Base-by-base conservation (phyloP, 192 early-diverging fungal genomes). In the Coemansia sp. region DNA sequence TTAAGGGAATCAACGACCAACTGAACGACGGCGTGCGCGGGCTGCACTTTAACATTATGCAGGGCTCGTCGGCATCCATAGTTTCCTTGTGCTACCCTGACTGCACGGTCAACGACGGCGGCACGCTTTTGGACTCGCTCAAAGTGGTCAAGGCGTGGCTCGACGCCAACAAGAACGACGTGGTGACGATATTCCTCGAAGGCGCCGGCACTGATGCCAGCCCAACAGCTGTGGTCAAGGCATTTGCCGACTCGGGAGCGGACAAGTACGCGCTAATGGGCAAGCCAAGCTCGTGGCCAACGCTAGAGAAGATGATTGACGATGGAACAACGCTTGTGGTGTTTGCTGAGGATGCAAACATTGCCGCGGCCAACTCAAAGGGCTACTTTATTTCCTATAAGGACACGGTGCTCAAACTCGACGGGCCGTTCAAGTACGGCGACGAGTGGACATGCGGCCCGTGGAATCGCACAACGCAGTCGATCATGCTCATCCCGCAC, bases 131-230 rank as follows among this genome's bases (percentile, higher is more conserved):
- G 53, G 66, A 65, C 21, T 67, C 72, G 50, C 55, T 81, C 15
- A 68, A 56, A n/a, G 54, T 56, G 37, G 69, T 81, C 9, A 75
- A 74, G 59, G 10, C 36, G 5, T 81, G 78, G 78, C 42, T 81
- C 25, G 72, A 81, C 46, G 25, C 40, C 49, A 81, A 81, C 34
- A 28, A 44, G 44, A 68, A 68, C 51, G 72, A 81, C 21, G 78
- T 81, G 40, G 68, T 81, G 21, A 75, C 78, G 2, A 70, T 81
- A 15, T 81, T 81, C 40, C 69, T 81, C 3, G 78, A 81, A 50
- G 66, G 69, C 51, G 31, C 23, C 0, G 52, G 15, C 31, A 68
- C 65, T 6, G 60, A 53, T 22, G 72, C 78, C 11, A 67, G 40
- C 62, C 76, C 76, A 3, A 40, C 57, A 0, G 68, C 61, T 11